Evolutionary conservation across 768 basidiomycete genomes (phyloP), one percentile per base, ranked within the genome.

Genomic region (Lactarius quietus): DNA sequence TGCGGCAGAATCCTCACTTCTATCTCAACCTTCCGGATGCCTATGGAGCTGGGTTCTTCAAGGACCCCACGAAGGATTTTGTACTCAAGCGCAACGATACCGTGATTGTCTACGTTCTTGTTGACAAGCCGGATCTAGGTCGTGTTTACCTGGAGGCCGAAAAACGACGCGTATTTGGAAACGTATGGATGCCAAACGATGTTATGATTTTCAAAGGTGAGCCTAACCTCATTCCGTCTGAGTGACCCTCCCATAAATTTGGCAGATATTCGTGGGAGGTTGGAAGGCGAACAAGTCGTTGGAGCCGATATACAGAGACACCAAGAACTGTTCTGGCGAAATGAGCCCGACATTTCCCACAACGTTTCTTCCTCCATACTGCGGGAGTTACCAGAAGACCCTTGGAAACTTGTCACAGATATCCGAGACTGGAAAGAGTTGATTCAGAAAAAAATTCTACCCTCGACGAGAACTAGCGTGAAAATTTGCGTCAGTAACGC

Each of bases 101-200:
- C n/a, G n/a, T n/a, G n/a, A n/a, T n/a, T 6, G n/a, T 59, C 31
- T 59, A 59, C 23, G 59, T 59, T 31, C 45, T 59, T 33, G 59
- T 51, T 20, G 59, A 59, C 20, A 59, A 59, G 23, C 20, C 59
- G 1, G 33, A 14, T 20, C 20, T 29, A 5, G 15, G 57, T 6
- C 43, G 45, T 20, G 9, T 59, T 51, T 33, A 33, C n/a, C 18
- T 59, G 45, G 59, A 43, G 41, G 57, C 43, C 2, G 18, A 31
- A 48, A 18, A 14, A 35, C 33, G n/a, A 6, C n/a, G 58, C n/a
- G 35, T 29, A n/a, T 59, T 59, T 26, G 20, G 59, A 1, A 59
- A 59, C 33, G 31, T 59, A 18, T 59, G 59, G 58, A 29, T 12
- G 43, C 29, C 41, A 18, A 43, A 33, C 10, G 8, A 33, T 31